Evolutionary conservation across 306 rosid genomes (phyloP).

Genomic region (Malus sylvestris): DNA sequence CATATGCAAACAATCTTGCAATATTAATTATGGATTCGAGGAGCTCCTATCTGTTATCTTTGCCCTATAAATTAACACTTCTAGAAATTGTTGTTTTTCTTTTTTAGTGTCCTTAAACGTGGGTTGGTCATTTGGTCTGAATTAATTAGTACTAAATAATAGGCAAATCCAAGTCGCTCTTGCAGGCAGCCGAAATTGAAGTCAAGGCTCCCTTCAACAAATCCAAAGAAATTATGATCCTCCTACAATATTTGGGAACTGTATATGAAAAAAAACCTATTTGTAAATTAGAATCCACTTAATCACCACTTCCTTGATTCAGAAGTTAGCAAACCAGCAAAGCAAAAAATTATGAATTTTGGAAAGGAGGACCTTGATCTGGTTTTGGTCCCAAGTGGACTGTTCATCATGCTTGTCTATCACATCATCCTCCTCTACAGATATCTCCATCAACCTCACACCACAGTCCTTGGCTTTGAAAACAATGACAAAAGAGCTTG

Average conservation of each 20-base stretch:
- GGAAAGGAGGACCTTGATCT: slow-evolving; percentile 58
- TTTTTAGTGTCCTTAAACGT: neutral
- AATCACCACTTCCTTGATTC: neutral
- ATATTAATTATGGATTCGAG: neutral
- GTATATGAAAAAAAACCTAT: neutral
- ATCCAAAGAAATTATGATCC: neutral
- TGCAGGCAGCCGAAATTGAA: slow-evolving; percentile 4
- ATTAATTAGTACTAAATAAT: neutral
- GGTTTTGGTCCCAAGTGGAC: slow-evolving; percentile 61
- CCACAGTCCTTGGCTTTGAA: slow-evolving; percentile 67
- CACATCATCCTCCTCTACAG: slow-evolving; percentile 58
- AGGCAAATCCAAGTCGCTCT: neutral
- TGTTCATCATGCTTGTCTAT: slow-evolving; percentile 60
- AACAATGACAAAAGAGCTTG: slow-evolving; percentile 64
- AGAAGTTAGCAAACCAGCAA: neutral
- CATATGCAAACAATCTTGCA: neutral
- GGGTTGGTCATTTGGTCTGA: neutral
- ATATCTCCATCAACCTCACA: slow-evolving; percentile 52
- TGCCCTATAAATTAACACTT: neutral
- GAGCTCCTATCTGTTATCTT: neutral
- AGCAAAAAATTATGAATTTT: slow-evolving; percentile 30
- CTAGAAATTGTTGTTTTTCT: neutral
- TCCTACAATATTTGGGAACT: neutral
- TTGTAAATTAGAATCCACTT: neutral
- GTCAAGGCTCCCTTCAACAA: neutral